Conservation (phyloP, 2,329 filamentous ascomycete genomes). For the Aspergillus ochraceoroseus region DNA sequence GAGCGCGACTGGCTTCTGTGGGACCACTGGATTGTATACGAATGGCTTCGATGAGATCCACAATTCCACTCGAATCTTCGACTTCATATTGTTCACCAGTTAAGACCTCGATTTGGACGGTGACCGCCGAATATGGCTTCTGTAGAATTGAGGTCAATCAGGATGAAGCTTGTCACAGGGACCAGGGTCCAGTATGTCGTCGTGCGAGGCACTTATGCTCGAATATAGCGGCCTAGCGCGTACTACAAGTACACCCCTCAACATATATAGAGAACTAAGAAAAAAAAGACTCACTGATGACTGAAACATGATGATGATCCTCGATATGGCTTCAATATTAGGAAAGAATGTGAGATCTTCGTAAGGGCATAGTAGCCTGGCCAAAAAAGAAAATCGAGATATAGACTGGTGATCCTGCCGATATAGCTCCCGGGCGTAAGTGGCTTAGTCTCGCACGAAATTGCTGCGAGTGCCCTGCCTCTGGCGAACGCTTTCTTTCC, state of each 20-base stretch:
- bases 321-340: neutral
- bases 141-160: conserved; percentile 41
- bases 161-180: too few relatives aligned
- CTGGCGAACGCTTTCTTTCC: neutral
- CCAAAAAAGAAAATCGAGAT: conserved; percentile 3
- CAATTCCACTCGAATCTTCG: conserved; percentile 85
- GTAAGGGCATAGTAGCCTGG: neutral
- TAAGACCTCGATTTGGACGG: conserved; percentile 83
- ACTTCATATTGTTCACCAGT: conserved; percentile 86
- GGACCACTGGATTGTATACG: conserved; percentile 82
- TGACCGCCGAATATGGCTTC: conserved; percentile 90
- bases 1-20: conserved; percentile 79
- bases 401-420: neutral
- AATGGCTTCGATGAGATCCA: conserved; percentile 90
- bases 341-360: neutral
- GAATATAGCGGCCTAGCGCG: too few relatives aligned
- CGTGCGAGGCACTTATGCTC: too few relatives aligned
- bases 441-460: conserved; percentile 1
- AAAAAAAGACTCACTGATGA: conserved; percentile 29
- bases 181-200: too few relatives aligned
- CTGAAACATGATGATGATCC: conserved; percentile 32
- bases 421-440: neutral
- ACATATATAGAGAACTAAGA: too few relatives aligned
- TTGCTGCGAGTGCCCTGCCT: neutral
- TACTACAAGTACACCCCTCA: too few relatives aligned